Percentiles rank a stretch among this genome's conserved stretches.
Conservation (phyloP, 2,329 filamentous ascomycete species). For the Colletotrichum noveboracense region DNA sequence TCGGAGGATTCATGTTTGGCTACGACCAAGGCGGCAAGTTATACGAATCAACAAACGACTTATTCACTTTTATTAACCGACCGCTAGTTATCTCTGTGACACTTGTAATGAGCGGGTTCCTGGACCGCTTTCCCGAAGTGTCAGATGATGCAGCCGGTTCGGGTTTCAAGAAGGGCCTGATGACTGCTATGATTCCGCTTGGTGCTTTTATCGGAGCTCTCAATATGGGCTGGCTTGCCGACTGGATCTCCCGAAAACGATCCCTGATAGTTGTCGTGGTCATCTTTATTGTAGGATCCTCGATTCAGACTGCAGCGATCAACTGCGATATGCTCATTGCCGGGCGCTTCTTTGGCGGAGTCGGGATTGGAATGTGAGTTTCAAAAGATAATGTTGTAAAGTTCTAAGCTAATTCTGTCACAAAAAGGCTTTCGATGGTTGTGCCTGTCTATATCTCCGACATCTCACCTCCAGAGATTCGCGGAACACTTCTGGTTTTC, state of each 20-base stretch:
- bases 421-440: neutral
- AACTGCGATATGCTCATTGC: conserved; percentile 29
- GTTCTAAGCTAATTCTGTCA: neutral
- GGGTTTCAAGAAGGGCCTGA: conserved; percentile 25
- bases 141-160: conserved; percentile 2
- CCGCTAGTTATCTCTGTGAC: conserved; percentile 40
- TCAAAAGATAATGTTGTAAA: neutral
- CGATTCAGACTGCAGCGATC: conserved; percentile 35
- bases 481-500: conserved; percentile 45
- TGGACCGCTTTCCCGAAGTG: conserved; percentile 36
- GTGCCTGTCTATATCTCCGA: neutral
- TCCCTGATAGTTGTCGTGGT: conserved; percentile 40
- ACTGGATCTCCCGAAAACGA: conserved; percentile 47
- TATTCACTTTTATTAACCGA: neutral
- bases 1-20: neutral
- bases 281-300: conserved; percentile 46
- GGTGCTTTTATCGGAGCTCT: conserved; percentile 41
- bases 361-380: neutral
- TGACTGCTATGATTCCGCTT: conserved; percentile 48
- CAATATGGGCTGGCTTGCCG: conserved; percentile 38
- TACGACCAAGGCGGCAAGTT: neutral
- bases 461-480: neutral
- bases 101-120: conserved; percentile 49
- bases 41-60: neutral
- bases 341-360: neutral